Evolutionary conservation across 352 stramenopile genomes (phyloP), one percentile per base, ranked within the genome.

Genomic region (Saprolegnia parasitica): DNA sequence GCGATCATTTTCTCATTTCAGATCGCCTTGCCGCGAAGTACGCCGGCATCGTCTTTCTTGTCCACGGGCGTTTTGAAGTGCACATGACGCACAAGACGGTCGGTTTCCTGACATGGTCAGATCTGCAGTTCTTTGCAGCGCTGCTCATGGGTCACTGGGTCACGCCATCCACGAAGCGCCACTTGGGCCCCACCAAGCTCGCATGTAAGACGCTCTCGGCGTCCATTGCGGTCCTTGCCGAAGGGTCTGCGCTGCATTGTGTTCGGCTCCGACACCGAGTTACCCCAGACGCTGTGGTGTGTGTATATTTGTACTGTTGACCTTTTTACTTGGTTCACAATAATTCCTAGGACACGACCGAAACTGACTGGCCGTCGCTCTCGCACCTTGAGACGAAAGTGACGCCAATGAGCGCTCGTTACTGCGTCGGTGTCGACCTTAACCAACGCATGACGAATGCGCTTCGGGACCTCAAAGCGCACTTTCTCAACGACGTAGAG

Each of bases 71-170:
- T 15, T 77, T 93, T n/a, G 83, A 94, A 71, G 81, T 92, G 68
- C 84, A 93, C 57, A 78, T 83, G 26, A 77, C 75, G 13, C 77
- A 89, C 45, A 78, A 76, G 5, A 54, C 65, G 29, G 87, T 82
- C 11, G 72, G 81, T 4, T 88, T 89, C 20, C 75, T 93, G 8
- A 79, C 75, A 47, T 90, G 83, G 77, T 64, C 79, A 11, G 84
- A 94, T 49, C 68, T 94, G 45, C 74, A 86, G 56, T 91, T 89
- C 73, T 79, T 90, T 56, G 75, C 86, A 21, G 78, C 84, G 5
- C 65, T 91, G 49, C 61, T 93, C 20, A 89, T 94, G 79, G 79
- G 80, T 16, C 81, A 91, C 65, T 94, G 86, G 86, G 71, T 94
- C 52, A 46, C 63, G 11, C 63, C 63, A 8, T 70, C 63, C 4